These are phyloP conservation scores for Psilocybe mexicana DNA, from an alignment of 1,284 basidiomycete species.

Conservation along the genomic window DNA sequence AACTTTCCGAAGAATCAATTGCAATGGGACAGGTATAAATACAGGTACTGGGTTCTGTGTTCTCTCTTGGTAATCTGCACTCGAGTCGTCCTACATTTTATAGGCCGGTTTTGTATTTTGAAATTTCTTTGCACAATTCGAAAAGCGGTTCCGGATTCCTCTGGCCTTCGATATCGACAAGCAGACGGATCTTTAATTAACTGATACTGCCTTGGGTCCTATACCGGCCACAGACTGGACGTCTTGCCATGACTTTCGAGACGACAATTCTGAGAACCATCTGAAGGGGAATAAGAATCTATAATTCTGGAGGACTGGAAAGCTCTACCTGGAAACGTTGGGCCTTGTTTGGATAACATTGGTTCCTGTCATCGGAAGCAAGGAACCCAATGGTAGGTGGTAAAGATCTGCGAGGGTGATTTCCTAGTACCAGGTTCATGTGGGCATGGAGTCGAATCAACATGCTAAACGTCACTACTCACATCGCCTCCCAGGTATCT, in stretches of 20 bases:
- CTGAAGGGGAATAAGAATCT: constrained; percentile 18
- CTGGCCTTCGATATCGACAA: too few species aligned
- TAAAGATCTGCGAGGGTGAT: constrained; percentile 38
- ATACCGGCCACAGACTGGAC: background rate
- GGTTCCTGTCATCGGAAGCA: constrained; percentile 28
- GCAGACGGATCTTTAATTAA: background rate
- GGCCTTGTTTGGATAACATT: constrained; percentile 30
- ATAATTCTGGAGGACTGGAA: too few species aligned
- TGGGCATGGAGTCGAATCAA: background rate
- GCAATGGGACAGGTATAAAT: background rate
- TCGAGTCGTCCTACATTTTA: too few species aligned
- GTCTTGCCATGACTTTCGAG: constrained; percentile 36
- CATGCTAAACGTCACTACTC: constrained; percentile 11
- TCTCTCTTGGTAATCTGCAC: too few species aligned
- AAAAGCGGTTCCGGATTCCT: too few species aligned
- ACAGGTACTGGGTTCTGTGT: background rate
- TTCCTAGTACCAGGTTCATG: constrained; percentile 21
- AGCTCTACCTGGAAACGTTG: constrained; percentile 31
- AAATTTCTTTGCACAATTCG: too few species aligned
- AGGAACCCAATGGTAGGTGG: constrained; percentile 32
- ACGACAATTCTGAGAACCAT: constrained; percentile 40
- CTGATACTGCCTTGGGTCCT: background rate
- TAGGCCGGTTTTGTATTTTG: too few species aligned
- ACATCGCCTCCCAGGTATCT: constrained; percentile 55
- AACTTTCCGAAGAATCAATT: background rate